A percentile compares a stretch with the other conserved stretches of the same genome.
Evolutionary conservation across 441 rosid genomes (phyloP).

Genomic region (Cnidoscolus chayamansa): DNA sequence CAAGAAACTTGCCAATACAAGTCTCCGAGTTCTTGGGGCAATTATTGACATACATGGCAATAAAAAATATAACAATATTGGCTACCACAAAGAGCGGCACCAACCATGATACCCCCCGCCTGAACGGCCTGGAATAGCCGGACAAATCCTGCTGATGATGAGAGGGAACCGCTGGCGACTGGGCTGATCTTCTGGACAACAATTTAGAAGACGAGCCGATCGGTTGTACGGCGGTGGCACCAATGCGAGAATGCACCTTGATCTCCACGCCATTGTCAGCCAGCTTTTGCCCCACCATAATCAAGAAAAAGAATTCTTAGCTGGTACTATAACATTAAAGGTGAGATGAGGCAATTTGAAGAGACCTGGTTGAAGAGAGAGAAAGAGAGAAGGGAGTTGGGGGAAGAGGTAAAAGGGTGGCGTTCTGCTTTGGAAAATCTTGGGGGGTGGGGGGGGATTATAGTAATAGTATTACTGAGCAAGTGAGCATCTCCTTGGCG

Average conservation of each 20-base stretch:
- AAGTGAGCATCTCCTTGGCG: no score
- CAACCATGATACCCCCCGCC: slow-evolving; percentile 68
- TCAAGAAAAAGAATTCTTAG: background rate
- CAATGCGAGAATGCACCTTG: slow-evolving; percentile 15
- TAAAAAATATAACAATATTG: slow-evolving; percentile 47
- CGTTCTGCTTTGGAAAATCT: no score
- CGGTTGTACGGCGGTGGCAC: background rate
- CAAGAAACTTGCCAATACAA: slow-evolving; percentile 53
- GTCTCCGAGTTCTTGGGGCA: slow-evolving; percentile 55
- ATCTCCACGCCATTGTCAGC: slow-evolving; percentile 10
- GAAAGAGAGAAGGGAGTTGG: background rate
- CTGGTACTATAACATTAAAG: background rate
- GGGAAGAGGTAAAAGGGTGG: no score
- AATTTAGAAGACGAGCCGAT: slow-evolving; percentile 2
- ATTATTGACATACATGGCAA: slow-evolving; percentile 68
- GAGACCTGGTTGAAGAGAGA: background rate
- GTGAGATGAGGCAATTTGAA: background rate
- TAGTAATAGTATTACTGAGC: no score
- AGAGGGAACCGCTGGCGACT: slow-evolving; percentile 10
- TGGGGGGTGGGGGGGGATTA: no score
- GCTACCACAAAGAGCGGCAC: slow-evolving; percentile 62
- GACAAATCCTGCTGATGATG: background rate
- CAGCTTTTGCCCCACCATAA: slow-evolving; percentile 8
- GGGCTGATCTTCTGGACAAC: background rate
- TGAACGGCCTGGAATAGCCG: slow-evolving; percentile 45